These are phyloP conservation scores for Coprinopsis sp. DNA, from an alignment of 768 basidiomycete genomes.

Conservation along the genomic window DNA sequence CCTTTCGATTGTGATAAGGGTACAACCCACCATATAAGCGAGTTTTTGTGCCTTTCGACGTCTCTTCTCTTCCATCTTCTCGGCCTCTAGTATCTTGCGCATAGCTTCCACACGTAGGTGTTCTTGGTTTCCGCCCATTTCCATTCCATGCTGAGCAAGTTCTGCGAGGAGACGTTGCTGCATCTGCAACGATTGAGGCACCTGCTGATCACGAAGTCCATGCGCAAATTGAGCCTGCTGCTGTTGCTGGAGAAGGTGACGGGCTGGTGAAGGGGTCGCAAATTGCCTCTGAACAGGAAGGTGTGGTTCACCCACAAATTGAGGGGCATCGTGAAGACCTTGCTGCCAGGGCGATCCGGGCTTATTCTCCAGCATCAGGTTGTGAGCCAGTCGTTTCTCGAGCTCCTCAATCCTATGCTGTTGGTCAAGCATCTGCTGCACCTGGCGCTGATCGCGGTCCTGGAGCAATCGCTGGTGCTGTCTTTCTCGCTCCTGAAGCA, in stretches of 20 bases:
- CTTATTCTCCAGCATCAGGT: conserved; percentile 7
- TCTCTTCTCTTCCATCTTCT: conserved; percentile 81
- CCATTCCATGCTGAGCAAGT: conserved; percentile 64
- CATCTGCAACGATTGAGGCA: conserved; percentile 66
- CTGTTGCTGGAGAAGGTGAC: conserved; percentile 34
- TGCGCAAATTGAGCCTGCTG: conserved; percentile 41
- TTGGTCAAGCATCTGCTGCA: conserved; percentile 13
- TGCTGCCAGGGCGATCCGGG: conserved; percentile 32
- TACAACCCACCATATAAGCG: conserved; percentile 68
- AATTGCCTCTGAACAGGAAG: conserved; percentile 61
- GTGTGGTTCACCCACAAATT: conserved; percentile 59
- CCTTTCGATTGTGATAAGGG: neutral
- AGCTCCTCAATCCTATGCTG: too few relatives aligned
- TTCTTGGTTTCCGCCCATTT: conserved; percentile 50
- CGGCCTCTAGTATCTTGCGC: conserved; percentile 88
- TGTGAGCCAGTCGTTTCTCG: conserved; percentile 6
- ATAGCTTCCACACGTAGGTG: conserved; percentile 72
- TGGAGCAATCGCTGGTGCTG: conserved; percentile 15
- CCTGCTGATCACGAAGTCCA: conserved; percentile 29
- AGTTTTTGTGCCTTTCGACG: conserved; percentile 81
- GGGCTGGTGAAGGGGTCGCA: conserved; percentile 24
- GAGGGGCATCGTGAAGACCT: conserved; percentile 57
- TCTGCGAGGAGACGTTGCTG: conserved; percentile 77
- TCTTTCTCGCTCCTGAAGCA: conserved; percentile 13
- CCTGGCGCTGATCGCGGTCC: conserved; percentile 9